Conservation (phyloP, 164 flowering plant species). For the Aristolochia californica region DNA sequence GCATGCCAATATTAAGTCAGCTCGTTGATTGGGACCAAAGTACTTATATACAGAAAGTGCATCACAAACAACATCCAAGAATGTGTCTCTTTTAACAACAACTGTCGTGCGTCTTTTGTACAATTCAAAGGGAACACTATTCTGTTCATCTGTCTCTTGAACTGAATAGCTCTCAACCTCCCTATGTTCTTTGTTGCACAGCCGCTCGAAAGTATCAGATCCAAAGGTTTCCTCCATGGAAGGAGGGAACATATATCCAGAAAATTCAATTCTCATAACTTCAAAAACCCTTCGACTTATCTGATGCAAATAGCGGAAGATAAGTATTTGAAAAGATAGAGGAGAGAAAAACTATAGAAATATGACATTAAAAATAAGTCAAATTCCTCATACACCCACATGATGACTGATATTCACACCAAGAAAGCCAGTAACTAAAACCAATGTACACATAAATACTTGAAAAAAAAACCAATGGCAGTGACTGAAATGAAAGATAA, state of each 20-base stretch:
- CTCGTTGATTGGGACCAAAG: constrained; percentile 74
- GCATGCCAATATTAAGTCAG: constrained; percentile 77
- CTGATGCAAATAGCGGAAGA: constrained; percentile 28
- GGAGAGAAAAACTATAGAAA: no score
- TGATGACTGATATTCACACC: no score
- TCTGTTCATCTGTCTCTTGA: constrained; percentile 21
- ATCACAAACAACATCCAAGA: constrained; percentile 74
- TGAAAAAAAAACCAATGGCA: neutral
- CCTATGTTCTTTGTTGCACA: constrained; percentile 15
- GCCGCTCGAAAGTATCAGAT: constrained; percentile 13
- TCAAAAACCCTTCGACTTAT: constrained; percentile 86
- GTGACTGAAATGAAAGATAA: neutral
- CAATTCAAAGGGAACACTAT: constrained; percentile 48
- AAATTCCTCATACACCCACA: no score
- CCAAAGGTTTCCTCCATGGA: constrained; percentile 13
- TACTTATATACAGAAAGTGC: constrained; percentile 74
- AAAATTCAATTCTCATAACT: constrained; percentile 40
- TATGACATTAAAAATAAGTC: no score
- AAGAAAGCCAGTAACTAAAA: no score
- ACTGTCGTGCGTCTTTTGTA: constrained; percentile 75
- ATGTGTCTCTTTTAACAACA: constrained; percentile 46
- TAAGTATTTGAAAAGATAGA: neutral
- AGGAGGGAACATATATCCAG: constrained; percentile 24
- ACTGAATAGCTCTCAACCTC: constrained; percentile 13
- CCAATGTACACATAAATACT: neutral